phyloP scores from a whole-genome alignment of 805 yeast species.

The Myxozyma udenii region DNA sequence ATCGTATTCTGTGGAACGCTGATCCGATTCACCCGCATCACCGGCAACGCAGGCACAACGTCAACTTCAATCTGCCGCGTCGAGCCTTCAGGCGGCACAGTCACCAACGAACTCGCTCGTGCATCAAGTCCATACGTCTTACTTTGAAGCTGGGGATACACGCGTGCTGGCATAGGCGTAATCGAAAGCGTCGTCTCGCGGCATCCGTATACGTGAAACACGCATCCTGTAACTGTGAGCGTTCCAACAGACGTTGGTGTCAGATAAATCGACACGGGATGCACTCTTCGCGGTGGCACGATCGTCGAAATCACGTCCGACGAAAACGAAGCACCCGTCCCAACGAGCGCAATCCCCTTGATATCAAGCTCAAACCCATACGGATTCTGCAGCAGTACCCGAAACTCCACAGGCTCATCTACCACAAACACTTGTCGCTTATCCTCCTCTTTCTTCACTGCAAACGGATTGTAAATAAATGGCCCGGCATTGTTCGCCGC shows the following conservation, averaged over 20 bases:
- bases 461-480: slow-evolving; percentile 59
- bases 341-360: slow-evolving; percentile 32
- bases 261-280: slow-evolving; percentile 21
- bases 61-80: slow-evolving; percentile 36
- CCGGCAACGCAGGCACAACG: slow-evolving; percentile 57
- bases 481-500: slow-evolving; percentile 36
- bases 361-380: slow-evolving; percentile 69
- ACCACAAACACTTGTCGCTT: slow-evolving; percentile 46
- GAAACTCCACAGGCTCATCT: slow-evolving; percentile 61
- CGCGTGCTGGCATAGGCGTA: slow-evolving; percentile 1
- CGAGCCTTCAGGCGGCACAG: neutral
- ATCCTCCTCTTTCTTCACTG: slow-evolving; percentile 32
- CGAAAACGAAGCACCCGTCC: slow-evolving; percentile 30
- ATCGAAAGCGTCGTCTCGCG: slow-evolving; percentile 41
- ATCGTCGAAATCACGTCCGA: slow-evolving; percentile 22
- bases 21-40: slow-evolving; percentile 38
- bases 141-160: neutral
- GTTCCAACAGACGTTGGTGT: slow-evolving; percentile 42
- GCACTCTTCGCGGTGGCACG: slow-evolving; percentile 22
- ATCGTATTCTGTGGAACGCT: slow-evolving; percentile 54
- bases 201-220: slow-evolving; percentile 53
- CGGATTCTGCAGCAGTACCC: slow-evolving; percentile 69
- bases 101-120: slow-evolving; percentile 6
- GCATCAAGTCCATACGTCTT: slow-evolving; percentile 18
- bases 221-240: slow-evolving; percentile 51